Evolutionary conservation across 2,329 filamentous ascomycete genomes (phyloP).

Genomic region (Penicillium sp.): DNA sequence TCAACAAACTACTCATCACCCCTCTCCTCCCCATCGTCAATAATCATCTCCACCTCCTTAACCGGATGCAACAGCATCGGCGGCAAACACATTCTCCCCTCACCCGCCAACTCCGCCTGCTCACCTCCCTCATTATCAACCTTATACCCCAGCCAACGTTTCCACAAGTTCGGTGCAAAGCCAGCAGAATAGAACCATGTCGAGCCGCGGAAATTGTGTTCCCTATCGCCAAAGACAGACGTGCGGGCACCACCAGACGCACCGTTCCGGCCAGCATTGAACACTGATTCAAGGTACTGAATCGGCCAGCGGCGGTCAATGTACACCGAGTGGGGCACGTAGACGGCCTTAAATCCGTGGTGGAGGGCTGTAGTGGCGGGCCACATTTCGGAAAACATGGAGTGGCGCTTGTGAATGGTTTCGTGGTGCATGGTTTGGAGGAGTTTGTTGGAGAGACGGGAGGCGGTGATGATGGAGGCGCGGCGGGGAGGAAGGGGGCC

Average conservation of each 20-base stretch:
- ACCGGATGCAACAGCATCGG: slow-evolving; percentile 84
- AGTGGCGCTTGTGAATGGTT: slow-evolving; percentile 73
- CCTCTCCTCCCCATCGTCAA: slow-evolving; percentile 30
- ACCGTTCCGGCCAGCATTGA: slow-evolving; percentile 70
- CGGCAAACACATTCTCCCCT: slow-evolving; percentile 82
- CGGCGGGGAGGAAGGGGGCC: too few relatives aligned
- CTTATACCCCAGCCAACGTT: slow-evolving; percentile 73
- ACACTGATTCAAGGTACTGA: slow-evolving; percentile 64
- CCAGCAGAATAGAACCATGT: slow-evolving; percentile 87
- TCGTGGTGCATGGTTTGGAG: slow-evolving; percentile 83
- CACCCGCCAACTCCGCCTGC: slow-evolving; percentile 61
- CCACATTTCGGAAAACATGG: slow-evolving; percentile 96
- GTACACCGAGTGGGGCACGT: slow-evolving; percentile 78
- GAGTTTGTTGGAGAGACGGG: slow-evolving; percentile 70
- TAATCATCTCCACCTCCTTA: slow-evolving; percentile 59
- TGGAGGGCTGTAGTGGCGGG: slow-evolving; percentile 77
- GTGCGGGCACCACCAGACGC: slow-evolving; percentile 64
- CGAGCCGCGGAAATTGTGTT: slow-evolving; percentile 78
- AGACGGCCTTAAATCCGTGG: slow-evolving; percentile 87
- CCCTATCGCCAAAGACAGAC: slow-evolving; percentile 69
- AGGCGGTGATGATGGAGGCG: slow-evolving; percentile 88
- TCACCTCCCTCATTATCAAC: slow-evolving; percentile 72
- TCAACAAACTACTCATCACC: too few relatives aligned
- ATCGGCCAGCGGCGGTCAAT: slow-evolving; percentile 79
- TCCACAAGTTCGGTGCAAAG: slow-evolving; percentile 73